phyloP scores from a whole-genome alignment of 495 filamentous ascomycete species.

The Neurospora terricola region DNA sequence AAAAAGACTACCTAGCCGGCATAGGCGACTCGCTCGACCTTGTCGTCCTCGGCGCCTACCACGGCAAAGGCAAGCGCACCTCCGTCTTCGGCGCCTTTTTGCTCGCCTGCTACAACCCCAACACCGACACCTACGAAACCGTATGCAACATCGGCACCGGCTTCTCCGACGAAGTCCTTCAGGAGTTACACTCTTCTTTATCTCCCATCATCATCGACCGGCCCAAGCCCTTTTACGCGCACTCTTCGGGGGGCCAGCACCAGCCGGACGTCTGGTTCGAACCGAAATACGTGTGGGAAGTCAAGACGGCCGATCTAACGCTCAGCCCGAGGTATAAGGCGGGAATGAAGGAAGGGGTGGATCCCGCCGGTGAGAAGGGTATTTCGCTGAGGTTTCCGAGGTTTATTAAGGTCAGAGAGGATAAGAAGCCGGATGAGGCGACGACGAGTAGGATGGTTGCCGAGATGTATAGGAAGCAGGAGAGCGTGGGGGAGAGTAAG shows the following conservation, averaged over 20 bases:
- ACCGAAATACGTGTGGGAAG: conserved; percentile 89
- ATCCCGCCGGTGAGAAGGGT: conserved; percentile 67
- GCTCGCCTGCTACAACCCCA: conserved; percentile 82
- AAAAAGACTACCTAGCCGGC: conserved; percentile 92
- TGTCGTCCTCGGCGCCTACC: conserved; percentile 90
- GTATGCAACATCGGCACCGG: conserved; percentile 98
- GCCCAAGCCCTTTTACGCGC: conserved; percentile 88
- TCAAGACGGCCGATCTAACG: conserved; percentile 91
- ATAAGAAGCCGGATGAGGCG: conserved; percentile 90
- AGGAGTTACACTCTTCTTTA: conserved; percentile 68
- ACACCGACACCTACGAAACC: conserved; percentile 73
- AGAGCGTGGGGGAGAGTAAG: conserved; percentile 68
- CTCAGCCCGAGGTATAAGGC: conserved; percentile 89
- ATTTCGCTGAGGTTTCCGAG: conserved; percentile 83
- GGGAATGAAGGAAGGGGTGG: conserved; percentile 51
- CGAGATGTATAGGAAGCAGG: conserved; percentile 95
- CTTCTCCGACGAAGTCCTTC: conserved; percentile 79
- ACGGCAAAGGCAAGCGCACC: conserved; percentile 89
- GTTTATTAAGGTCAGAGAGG: conserved; percentile 80
- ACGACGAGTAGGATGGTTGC: conserved; percentile 75
- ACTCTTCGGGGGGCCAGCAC: conserved; percentile 72
- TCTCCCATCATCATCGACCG: conserved; percentile 67
- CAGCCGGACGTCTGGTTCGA: conserved; percentile 99
- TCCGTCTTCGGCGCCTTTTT: conserved; percentile 92
- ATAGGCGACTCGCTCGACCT: conserved; percentile 94